Conservation (phyloP, 495 filamentous ascomycete species). For the Staphylotrichum tortipilum region DNA sequence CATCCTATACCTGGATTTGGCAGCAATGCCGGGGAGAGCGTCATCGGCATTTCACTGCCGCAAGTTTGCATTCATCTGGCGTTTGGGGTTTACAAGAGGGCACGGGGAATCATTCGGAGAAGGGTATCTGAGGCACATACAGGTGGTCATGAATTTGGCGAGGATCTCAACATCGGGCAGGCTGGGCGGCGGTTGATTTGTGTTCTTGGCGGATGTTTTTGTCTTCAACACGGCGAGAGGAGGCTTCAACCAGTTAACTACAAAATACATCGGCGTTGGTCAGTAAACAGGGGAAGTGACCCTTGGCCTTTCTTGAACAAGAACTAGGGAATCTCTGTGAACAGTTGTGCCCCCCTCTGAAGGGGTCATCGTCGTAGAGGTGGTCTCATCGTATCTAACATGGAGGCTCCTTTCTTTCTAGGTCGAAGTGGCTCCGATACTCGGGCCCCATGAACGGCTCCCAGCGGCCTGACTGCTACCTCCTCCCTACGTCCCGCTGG, state of each 20-base stretch:
- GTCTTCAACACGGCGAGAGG: conserved; percentile 23
- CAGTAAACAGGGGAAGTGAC: too few relatives aligned
- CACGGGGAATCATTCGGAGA: too few relatives aligned
- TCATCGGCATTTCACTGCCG: background rate
- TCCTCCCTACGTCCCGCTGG: conserved; percentile 11
- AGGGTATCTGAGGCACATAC: background rate
- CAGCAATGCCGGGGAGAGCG: conserved; percentile 8
- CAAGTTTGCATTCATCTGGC: conserved; percentile 16
- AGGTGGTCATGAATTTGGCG: conserved; percentile 6
- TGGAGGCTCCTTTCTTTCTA: conserved; percentile 48
- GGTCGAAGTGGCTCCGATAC: conserved; percentile 33
- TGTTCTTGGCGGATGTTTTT: background rate
- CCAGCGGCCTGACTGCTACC: conserved; percentile 19
- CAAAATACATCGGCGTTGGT: too few relatives aligned
- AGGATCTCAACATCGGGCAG: conserved; percentile 27
- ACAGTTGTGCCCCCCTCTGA: too few relatives aligned
- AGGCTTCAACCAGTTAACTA: too few relatives aligned
- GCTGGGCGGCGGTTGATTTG: conserved; percentile 13
- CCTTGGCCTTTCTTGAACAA: too few relatives aligned
- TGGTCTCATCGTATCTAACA: conserved; percentile 49
- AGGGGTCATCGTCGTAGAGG: too few relatives aligned
- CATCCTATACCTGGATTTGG: background rate
- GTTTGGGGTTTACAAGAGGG: conserved; percentile 8
- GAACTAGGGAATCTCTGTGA: too few relatives aligned
- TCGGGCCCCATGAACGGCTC: conserved; percentile 20